Conservation (phyloP, 441 rosid genomes). For the Populus hybrid region DNA sequence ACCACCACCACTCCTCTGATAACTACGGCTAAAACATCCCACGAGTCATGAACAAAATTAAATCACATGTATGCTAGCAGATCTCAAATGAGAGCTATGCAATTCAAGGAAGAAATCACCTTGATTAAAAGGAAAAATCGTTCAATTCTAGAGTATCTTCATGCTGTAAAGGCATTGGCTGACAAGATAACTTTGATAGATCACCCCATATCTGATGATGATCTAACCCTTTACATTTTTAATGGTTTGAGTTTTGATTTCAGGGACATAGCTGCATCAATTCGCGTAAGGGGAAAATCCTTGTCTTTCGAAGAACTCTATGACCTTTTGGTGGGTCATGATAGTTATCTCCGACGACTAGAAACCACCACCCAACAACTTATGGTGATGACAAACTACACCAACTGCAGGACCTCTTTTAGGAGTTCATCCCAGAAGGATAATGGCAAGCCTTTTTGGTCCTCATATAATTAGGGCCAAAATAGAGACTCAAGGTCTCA, state of each 20-base stretch:
- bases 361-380: neutral
- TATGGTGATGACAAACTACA: neutral
- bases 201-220: neutral
- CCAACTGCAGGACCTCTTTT: neutral
- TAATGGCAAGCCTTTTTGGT: too few relatives aligned
- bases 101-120: neutral
- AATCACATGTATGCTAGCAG: neutral
- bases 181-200: neutral
- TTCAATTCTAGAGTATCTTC: neutral
- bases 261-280: too few relatives aligned
- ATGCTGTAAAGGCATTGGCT: neutral
- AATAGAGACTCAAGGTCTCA: neutral
- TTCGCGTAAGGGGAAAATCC: neutral
- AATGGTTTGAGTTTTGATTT: neutral
- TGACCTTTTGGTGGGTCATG: neutral
- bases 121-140: too few relatives aligned
- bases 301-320: neutral
- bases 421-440: too few relatives aligned
- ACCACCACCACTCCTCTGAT: too few relatives aligned
- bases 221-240: too few relatives aligned
- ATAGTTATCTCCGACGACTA: neutral
- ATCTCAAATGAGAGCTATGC: neutral
- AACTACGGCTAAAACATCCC: too few relatives aligned
- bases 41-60: neutral
- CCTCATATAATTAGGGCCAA: neutral